Conservation (phyloP, 2,329 filamentous ascomycete genomes). For the Colletotrichum eleusines region DNA sequence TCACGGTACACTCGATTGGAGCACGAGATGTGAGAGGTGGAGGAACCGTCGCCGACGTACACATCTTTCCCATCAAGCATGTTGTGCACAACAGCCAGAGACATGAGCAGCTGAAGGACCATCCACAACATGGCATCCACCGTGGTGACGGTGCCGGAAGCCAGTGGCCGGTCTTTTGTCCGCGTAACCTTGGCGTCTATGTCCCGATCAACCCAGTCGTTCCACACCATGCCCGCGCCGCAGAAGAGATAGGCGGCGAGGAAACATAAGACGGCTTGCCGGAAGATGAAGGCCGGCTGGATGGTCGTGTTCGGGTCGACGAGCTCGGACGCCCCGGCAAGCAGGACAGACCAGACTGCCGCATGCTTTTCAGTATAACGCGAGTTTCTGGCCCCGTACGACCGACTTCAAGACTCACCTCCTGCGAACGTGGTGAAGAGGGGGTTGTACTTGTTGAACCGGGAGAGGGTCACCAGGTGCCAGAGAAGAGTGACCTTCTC, state of each 20-base stretch:
- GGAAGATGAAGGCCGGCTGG: slow-evolving; percentile 43
- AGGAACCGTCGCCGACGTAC: slow-evolving; percentile 1
- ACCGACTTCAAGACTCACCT: slow-evolving; percentile 21
- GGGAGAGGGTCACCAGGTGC: slow-evolving; percentile 33
- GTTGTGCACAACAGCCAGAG: slow-evolving; percentile 31
- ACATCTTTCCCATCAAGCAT: slow-evolving; percentile 37
- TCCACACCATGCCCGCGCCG: slow-evolving; percentile 50
- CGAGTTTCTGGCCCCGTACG: neutral
- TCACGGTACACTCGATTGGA: fast-evolving
- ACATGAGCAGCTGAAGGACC: slow-evolving; percentile 32
- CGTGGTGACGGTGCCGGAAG: slow-evolving; percentile 44
- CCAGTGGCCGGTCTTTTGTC: slow-evolving; percentile 48
- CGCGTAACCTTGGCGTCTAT: slow-evolving; percentile 47
- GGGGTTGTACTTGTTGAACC: slow-evolving; percentile 38
- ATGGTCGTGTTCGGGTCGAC: slow-evolving; percentile 16
- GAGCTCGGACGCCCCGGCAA: slow-evolving; percentile 35
- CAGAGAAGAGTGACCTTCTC: slow-evolving; percentile 36
- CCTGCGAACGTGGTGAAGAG: slow-evolving; percentile 38
- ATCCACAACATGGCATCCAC: slow-evolving; percentile 43
- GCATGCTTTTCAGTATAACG: slow-evolving; percentile 21
- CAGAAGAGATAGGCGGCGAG: slow-evolving; percentile 46
- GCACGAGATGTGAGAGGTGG: no score
- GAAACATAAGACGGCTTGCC: slow-evolving; percentile 44
- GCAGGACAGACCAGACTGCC: slow-evolving; percentile 37
- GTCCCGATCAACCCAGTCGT: slow-evolving; percentile 48